A percentile compares a stretch with the other conserved stretches of the same genome.
Conservation (phyloP, 306 rosid genomes). For the Medicago arabica region DNA sequence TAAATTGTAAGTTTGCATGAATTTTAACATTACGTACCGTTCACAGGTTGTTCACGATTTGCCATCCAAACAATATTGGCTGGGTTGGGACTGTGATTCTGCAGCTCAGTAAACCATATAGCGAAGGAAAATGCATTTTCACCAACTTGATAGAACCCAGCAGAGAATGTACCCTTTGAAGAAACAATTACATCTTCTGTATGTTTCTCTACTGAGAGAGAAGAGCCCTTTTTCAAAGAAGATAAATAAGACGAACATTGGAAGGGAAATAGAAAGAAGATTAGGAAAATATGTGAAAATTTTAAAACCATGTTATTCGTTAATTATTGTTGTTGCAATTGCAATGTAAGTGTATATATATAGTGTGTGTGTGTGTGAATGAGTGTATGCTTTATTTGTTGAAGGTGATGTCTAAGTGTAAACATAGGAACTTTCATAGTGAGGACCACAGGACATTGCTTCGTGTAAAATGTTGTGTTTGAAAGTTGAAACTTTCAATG, state of each 20-base stretch:
- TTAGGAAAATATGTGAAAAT: not conserved
- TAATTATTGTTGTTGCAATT: not conserved
- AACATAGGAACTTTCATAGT: too few relatives aligned
- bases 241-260: not conserved
- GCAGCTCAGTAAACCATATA: conserved; percentile 28
- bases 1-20: too few relatives aligned
- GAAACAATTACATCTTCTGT: conserved; percentile 20
- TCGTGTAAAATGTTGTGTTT: too few relatives aligned
- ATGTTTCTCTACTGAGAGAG: conserved; percentile 35
- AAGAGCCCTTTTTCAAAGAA: conserved; percentile 8
- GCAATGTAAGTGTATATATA: not conserved
- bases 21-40: conserved; percentile 19
- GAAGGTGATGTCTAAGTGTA: too few relatives aligned
- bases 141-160: conserved; percentile 9
- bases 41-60: conserved; percentile 49
- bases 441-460: too few relatives aligned
- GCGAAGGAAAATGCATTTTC: conserved; percentile 35
- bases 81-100: not conserved
- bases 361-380: too few relatives aligned
- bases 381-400: too few relatives aligned
- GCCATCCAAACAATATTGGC: conserved; percentile 52
- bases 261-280: not conserved
- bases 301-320: not conserved
- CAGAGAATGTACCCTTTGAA: conserved; percentile 35
- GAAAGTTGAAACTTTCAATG: too few relatives aligned